Conservation (phyloP, 805 yeast species). For the Metschnikowia kunwiensis region DNA sequence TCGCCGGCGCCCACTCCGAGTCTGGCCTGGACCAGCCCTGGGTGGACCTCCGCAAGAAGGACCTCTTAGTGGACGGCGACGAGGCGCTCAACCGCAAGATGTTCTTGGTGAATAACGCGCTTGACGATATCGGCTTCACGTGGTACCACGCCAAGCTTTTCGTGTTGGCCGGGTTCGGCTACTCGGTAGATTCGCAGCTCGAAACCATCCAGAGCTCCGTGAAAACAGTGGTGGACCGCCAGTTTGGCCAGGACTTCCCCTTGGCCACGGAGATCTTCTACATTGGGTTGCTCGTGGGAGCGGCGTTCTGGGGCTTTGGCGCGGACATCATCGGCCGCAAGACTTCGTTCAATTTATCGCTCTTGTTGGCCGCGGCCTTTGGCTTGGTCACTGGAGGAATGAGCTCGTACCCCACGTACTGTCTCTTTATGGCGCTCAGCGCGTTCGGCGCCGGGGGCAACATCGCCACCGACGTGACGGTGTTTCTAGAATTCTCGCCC, state of each 20-base stretch:
- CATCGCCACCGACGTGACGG: conserved; percentile 52
- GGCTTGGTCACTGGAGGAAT: conserved; percentile 55
- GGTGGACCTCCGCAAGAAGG: no score
- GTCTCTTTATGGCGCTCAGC: conserved; percentile 45
- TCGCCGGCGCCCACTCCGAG: no score
- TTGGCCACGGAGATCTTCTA: conserved; percentile 43
- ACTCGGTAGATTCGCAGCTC: conserved; percentile 43
- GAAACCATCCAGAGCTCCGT: conserved; percentile 47
- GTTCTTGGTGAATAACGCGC: conserved; percentile 48
- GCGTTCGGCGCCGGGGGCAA: conserved; percentile 56
- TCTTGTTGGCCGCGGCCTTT: conserved; percentile 47
- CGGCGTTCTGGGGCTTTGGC: conserved; percentile 54
- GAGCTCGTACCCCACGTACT: conserved; percentile 47
- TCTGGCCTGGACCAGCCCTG: no score
- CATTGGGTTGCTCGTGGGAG: conserved; percentile 52
- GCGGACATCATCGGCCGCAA: conserved; percentile 56
- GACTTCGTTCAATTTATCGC: conserved; percentile 48
- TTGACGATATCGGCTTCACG: conserved; percentile 62
- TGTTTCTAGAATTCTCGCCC: conserved; percentile 53
- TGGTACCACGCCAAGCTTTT: conserved; percentile 49
- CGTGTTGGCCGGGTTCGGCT: conserved; percentile 54
- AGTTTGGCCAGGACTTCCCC: conserved; percentile 45
- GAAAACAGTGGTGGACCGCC: conserved; percentile 44
- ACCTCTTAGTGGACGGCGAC: conserved; percentile 13
- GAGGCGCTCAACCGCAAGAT: conserved; percentile 40